Evolutionary conservation across 345 rosid species (phyloP).

Genomic region (Populus alba): DNA sequence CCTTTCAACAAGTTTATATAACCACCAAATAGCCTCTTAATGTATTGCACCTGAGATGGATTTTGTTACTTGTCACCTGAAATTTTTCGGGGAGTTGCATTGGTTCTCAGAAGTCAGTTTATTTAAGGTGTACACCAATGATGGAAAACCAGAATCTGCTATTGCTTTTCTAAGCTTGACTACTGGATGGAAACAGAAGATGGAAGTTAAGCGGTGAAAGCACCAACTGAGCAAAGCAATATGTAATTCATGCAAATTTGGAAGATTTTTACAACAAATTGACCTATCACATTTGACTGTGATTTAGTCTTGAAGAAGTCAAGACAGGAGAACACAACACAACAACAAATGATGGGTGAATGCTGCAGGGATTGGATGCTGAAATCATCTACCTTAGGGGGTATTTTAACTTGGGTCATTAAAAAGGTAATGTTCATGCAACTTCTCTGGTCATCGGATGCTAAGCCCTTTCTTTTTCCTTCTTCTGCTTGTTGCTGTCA

Average conservation of each 20-base stretch:
- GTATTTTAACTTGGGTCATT: not conserved
- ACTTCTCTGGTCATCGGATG: not conserved
- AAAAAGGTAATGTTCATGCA: not conserved
- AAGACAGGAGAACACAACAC: not conserved
- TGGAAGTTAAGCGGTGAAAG: too few relatives aligned
- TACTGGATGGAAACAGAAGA: not conserved
- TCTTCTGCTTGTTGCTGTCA: not conserved
- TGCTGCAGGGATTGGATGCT: too few relatives aligned
- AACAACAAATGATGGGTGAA: too few relatives aligned
- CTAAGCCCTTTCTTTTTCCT: not conserved
- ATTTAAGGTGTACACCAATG: not conserved
- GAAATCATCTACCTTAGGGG: not conserved
- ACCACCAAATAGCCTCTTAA: not conserved
- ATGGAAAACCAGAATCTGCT: too few relatives aligned
- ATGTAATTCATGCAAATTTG: too few relatives aligned
- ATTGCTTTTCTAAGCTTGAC: constrained; percentile 1
- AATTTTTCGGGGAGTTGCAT: not conserved
- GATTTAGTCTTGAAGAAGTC: not conserved
- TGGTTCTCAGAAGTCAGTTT: not conserved
- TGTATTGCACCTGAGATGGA: not conserved
- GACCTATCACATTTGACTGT: not conserved
- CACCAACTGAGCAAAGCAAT: too few relatives aligned
- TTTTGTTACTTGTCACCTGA: not conserved
- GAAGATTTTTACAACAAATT: too few relatives aligned
- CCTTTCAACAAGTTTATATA: not conserved